Evolutionary conservation across 768 basidiomycete genomes (phyloP).

Genomic region (Lanmaoa rubissima): DNA sequence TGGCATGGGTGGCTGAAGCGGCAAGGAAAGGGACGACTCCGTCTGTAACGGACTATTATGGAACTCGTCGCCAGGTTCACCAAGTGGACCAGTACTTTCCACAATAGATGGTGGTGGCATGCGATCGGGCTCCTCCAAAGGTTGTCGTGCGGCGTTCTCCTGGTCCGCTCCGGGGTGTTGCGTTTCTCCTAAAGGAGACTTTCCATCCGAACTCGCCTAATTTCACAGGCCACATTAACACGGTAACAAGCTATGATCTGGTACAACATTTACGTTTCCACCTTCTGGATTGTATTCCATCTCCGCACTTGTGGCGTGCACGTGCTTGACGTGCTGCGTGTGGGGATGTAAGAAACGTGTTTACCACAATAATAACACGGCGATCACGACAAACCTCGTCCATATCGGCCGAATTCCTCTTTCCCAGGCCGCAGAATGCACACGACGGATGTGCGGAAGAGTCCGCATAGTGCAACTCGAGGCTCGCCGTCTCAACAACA

Average conservation of each 20-base stretch:
- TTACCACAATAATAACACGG: not conserved
- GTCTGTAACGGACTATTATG: not conserved
- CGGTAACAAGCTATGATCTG: not conserved
- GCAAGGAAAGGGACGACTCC: not conserved
- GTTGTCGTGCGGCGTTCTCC: not conserved
- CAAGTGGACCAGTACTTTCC: not conserved
- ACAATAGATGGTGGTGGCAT: not conserved
- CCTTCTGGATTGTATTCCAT: not conserved
- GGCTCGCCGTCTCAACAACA: constrained; percentile 18
- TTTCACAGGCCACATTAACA: constrained; percentile 3
- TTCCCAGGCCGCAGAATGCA: constrained; percentile 17
- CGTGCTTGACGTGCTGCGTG: constrained; percentile 23
- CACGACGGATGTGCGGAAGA: constrained; percentile 24
- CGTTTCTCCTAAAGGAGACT: not conserved
- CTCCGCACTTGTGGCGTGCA: constrained; percentile 10
- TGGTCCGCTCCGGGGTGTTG: not conserved
- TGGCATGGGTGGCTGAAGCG: not conserved
- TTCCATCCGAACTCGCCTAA: constrained; percentile 3
- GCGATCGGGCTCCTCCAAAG: not conserved
- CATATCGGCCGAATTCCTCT: constrained; percentile 14
- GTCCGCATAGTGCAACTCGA: constrained; percentile 25
- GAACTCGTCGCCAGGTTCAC: not conserved
- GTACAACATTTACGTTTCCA: constrained; percentile 4
- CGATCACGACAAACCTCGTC: constrained; percentile 18
- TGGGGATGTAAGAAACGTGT: constrained; percentile 7